Evolutionary conservation across 257 asterid genomes (phyloP), one percentile per base, ranked within the genome.

Genomic region (Marsdenia floribunda): DNA sequence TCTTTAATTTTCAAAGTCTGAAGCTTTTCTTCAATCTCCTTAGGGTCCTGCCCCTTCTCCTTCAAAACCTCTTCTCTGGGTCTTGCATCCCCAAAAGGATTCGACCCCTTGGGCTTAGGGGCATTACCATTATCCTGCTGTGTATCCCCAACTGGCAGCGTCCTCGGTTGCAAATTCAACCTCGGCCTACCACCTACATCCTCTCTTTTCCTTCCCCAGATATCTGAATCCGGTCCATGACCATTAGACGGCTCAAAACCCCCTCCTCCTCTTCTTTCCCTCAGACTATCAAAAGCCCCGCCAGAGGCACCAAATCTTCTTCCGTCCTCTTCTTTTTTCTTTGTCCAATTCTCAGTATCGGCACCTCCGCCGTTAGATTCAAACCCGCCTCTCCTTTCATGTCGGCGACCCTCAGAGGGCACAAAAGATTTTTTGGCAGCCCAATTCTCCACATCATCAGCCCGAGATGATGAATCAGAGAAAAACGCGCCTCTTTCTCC

Each of bases 11-110:
- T 95, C 0, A 67, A 66, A 53, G 90, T 70, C 81, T 88, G 96
- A 0, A 95, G 89, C 88, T 89, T 91, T 75, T 87, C 93, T 60
- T 89, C 97, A 79, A 90, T 83, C 80, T 89, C 97, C 88, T 89
- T 95, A 90, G 89, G 87, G 79, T 95, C 97, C 66, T 88, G 93
- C 16, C 99, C 99, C 86, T 90, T 89, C 82, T 88, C 96, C 91
- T 89, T 95, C 89, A 95, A 81, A 44, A 92, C 99, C 83, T 92
- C 99, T 85, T 95, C 99, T 52, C 99, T 89, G 4, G 99, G 99
- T 81, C 99, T 84, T 0, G 99, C 99, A 49, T 80, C 89, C 14
- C 99, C 97, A 75, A 95, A 95, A 0, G 99, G 99, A 76, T 83
- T 95, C 55, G 88, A 82, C 7, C 89, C 90, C 81, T 83, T 89